Evolutionary conservation across 2,329 filamentous ascomycete genomes (phyloP).

Genomic region (Xylaria hypoxylon): DNA sequence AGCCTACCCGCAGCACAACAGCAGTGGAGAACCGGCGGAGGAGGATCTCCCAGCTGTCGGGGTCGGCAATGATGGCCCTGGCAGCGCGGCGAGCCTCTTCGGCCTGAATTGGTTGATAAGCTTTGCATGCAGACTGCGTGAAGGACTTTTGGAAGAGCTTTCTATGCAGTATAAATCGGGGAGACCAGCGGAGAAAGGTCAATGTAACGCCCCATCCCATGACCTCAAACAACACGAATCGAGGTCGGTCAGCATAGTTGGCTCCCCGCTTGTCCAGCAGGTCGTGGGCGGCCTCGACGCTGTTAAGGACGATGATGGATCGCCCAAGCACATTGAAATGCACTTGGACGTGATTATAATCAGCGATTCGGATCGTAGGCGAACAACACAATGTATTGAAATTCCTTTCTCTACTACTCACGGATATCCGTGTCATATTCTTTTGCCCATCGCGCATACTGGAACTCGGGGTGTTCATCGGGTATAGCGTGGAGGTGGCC

Average conservation of each 20-base stretch:
- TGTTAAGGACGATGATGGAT: slow-evolving; percentile 59
- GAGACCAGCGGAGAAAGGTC: slow-evolving; percentile 46
- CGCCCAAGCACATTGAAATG: slow-evolving; percentile 51
- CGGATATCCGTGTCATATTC: slow-evolving; percentile 43
- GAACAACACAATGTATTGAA: not conserved
- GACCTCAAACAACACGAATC: slow-evolving; percentile 52
- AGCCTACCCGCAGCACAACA: slow-evolving; percentile 34
- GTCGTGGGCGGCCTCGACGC: slow-evolving; percentile 56
- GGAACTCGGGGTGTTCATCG: slow-evolving; percentile 33
- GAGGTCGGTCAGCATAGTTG: slow-evolving; percentile 59
- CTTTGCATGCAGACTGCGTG: slow-evolving; percentile 53
- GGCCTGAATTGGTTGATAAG: slow-evolving; percentile 46
- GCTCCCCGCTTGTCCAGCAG: slow-evolving; percentile 59
- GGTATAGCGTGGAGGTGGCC: slow-evolving; percentile 44
- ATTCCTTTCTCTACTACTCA: not conserved
- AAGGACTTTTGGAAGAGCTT: slow-evolving; percentile 59
- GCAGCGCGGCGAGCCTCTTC: slow-evolving; percentile 38
- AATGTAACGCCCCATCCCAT: slow-evolving; percentile 38
- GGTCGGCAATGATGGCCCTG: slow-evolving; percentile 23
- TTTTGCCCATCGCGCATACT: slow-evolving; percentile 34
- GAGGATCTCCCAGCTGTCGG: slow-evolving; percentile 29
- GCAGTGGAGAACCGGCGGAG: slow-evolving; percentile 35
- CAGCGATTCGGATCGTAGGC: not conserved
- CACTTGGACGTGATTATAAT: slow-evolving; percentile 21
- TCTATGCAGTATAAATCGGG: slow-evolving; percentile 58